Evolutionary conservation across 2,329 filamentous ascomycete species (phyloP).

Genomic region (Venturia pyrina): DNA sequence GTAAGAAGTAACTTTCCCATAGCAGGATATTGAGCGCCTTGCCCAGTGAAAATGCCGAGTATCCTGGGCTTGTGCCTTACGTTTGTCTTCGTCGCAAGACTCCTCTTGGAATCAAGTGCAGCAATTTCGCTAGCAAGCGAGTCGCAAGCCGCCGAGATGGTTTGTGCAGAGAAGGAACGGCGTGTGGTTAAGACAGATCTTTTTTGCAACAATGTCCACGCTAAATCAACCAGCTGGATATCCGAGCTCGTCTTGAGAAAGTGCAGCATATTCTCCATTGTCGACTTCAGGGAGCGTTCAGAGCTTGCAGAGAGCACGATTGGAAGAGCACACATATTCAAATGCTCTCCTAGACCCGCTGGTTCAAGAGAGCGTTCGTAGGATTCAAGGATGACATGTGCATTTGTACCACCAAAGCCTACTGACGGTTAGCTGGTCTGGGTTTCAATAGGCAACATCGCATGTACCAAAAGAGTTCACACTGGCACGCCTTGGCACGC

Average conservation of each 20-base stretch:
- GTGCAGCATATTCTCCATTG: not conserved
- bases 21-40: constrained; percentile 24
- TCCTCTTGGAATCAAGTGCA: not conserved
- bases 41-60: constrained; percentile 24
- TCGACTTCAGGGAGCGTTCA: not conserved
- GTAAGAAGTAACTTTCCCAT: constrained; percentile 16
- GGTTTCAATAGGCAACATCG: not conserved
- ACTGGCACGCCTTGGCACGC: not conserved
- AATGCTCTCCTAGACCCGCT: not conserved
- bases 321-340: not conserved
- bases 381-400: constrained; percentile 19
- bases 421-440: not conserved
- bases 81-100: not conserved
- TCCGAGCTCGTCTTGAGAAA: not conserved
- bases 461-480: constrained; percentile 14
- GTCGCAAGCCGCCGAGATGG: not conserved
- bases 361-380: not conserved
- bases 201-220: constrained; percentile 4
- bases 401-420: constrained; percentile 20
- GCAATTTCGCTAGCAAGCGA: not conserved
- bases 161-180: not conserved
- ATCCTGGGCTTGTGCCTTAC: constrained; percentile 1
- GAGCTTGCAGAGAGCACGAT: constrained; percentile 20
- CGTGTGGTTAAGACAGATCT: not conserved
- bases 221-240: not conserved